phyloP scores from a whole-genome alignment of 352 stramenopile species.

The Globisporangium abappressorium region DNA sequence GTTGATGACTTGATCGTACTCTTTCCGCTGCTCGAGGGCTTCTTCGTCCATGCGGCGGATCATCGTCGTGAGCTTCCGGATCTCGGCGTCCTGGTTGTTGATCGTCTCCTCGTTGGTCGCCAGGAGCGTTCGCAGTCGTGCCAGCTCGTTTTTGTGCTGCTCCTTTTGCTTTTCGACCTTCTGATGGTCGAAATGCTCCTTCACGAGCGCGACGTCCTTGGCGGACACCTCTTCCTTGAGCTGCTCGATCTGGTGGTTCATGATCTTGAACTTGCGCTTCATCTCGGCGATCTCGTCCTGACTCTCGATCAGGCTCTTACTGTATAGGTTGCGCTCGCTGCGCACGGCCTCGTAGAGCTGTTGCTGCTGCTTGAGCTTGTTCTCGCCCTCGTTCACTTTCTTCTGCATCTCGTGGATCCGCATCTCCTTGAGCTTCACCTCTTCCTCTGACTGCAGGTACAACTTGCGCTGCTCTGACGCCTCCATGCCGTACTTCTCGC shows the following conservation, averaged over 20 bases:
- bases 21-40: conserved; percentile 91
- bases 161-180: conserved; percentile 95
- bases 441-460: conserved; percentile 81
- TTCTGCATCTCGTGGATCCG: conserved; percentile 81
- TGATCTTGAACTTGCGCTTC: conserved; percentile 97
- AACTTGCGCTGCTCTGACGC: conserved; percentile 82
- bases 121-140: conserved; percentile 83
- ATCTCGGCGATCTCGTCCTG: conserved; percentile 96
- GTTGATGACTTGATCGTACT: conserved; percentile 96
- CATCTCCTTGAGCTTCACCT: conserved; percentile 81
- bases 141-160: conserved; percentile 92
- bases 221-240: conserved; percentile 95
- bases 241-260: conserved; percentile 95
- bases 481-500: conserved; percentile 90
- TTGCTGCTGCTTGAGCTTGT: conserved; percentile 96
- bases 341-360: conserved; percentile 94
- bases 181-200: conserved; percentile 95
- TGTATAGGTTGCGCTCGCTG: conserved; percentile 94
- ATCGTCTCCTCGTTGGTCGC: conserved; percentile 91
- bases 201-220: conserved; percentile 95
- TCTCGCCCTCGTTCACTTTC: conserved; percentile 89
- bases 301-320: conserved; percentile 95
- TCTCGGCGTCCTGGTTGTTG: conserved; percentile 93
- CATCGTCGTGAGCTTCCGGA: conserved; percentile 91
- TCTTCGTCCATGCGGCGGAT: conserved; percentile 94